These are phyloP conservation scores for Ophiostoma sp. DNA, from an alignment of 2,329 filamentous ascomycete species.

Conservation along the genomic window DNA sequence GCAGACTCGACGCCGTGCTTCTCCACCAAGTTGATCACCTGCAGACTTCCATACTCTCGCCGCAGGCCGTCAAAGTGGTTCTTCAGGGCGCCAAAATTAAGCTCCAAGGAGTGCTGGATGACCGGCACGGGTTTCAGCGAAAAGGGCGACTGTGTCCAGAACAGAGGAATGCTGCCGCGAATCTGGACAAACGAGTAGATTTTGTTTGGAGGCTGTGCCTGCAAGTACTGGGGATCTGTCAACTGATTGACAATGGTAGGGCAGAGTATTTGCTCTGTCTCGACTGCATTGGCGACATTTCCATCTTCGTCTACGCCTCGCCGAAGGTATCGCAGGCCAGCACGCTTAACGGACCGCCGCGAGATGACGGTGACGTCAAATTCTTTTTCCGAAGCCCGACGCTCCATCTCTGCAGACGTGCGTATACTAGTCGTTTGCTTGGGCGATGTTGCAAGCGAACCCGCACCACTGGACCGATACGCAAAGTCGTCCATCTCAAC, in stretches of 20 bases:
- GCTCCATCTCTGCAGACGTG: conserved; percentile 28
- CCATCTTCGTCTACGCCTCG: conserved; percentile 88
- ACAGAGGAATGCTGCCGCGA: conserved; percentile 86
- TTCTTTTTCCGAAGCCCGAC: conserved; percentile 45
- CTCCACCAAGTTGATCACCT: conserved; percentile 80
- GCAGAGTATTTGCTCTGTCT: conserved; percentile 91
- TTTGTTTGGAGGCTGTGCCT: conserved; percentile 39
- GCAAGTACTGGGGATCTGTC: conserved; percentile 50
- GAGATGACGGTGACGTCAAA: conserved; percentile 88
- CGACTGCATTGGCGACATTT: conserved; percentile 81
- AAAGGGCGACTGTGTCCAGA: conserved; percentile 92
- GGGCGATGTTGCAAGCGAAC: conserved; percentile 20
- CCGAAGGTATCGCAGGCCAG: conserved; percentile 82
- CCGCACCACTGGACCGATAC: conserved; percentile 19
- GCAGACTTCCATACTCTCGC: conserved; percentile 67
- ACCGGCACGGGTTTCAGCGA: conserved; percentile 83
- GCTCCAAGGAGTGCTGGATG: conserved; percentile 71
- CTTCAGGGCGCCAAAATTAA: conserved; percentile 72
- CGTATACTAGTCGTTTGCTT: conserved; percentile 21
- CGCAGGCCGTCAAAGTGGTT: conserved; percentile 70
- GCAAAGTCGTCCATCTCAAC: conserved; percentile 38
- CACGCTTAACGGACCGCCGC: conserved; percentile 77
- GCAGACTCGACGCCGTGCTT: conserved; percentile 76
- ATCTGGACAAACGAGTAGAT: conserved; percentile 82
- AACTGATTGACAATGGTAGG: conserved; percentile 38